phyloP scores from a whole-genome alignment of 768 basidiomycete genomes.

The Rhizopogon salebrosus region DNA sequence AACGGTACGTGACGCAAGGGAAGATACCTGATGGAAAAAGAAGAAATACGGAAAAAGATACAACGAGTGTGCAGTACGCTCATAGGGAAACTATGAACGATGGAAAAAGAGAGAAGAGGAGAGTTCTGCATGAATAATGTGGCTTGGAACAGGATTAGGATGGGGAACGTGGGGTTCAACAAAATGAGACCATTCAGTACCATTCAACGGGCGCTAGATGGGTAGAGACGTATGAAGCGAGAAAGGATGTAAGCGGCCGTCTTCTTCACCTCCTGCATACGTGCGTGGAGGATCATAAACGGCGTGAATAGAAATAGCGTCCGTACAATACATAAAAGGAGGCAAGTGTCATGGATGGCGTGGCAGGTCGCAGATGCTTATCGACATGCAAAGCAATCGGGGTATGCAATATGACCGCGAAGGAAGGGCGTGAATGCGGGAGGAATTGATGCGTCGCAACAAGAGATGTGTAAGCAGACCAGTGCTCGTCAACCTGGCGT shows the following conservation, averaged over 20 bases:
- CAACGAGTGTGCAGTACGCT: slow-evolving; percentile 12
- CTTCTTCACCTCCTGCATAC: slow-evolving; percentile 11
- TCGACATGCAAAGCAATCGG: slow-evolving; percentile 15
- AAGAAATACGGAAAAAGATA: slow-evolving; percentile 13
- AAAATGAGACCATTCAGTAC: slow-evolving; percentile 21
- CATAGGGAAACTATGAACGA: slow-evolving; percentile 19
- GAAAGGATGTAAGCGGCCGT: slow-evolving; percentile 26
- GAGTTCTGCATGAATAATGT: slow-evolving; percentile 15
- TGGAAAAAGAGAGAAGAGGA: slow-evolving; percentile 1
- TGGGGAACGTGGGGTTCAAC: slow-evolving; percentile 23
- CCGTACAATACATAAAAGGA: slow-evolving; percentile 52
- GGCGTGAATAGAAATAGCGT: slow-evolving; percentile 71
- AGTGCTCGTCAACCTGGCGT: slow-evolving; percentile 15
- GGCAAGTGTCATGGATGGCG: slow-evolving; percentile 31
- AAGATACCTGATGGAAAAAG: slow-evolving; percentile 17
- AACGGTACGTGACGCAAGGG: slow-evolving; percentile 27
- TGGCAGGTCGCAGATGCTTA: slow-evolving; percentile 12
- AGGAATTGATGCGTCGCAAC: slow-evolving; percentile 6
- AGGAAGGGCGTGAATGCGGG: slow-evolving; percentile 13
- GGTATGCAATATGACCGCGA: slow-evolving; percentile 12
- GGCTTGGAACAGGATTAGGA: slow-evolving; percentile 10
- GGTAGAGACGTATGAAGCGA: slow-evolving; percentile 20
- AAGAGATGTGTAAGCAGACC: slow-evolving; percentile 13
- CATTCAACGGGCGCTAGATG: slow-evolving; percentile 30
- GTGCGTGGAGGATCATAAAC: slow-evolving; percentile 9